Evolutionary conservation across 257 asterid genomes (phyloP).

Genomic region (Jaltomata sinuosa): DNA sequence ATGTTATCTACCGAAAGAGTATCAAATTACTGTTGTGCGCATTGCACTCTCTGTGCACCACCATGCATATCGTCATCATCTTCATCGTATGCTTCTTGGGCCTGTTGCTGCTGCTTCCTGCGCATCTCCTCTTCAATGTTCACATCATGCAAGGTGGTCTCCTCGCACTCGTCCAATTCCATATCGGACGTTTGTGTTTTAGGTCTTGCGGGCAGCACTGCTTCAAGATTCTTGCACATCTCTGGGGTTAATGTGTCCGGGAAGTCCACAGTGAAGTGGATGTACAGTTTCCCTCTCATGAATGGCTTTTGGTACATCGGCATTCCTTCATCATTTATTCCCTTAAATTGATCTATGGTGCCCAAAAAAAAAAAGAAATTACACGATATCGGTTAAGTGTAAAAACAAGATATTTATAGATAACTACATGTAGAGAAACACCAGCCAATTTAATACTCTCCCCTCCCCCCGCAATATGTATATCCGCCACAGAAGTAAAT

Average conservation of each 20-base stretch:
- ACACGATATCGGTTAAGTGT: not conserved
- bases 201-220: conserved; percentile 13
- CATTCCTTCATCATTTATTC: conserved; percentile 23
- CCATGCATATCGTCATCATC: conserved; percentile 15
- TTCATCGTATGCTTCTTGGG: conserved; percentile 13
- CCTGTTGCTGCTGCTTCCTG: conserved; percentile 14
- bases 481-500: not conserved
- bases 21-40: conserved; percentile 9
- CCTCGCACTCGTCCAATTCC: conserved; percentile 22
- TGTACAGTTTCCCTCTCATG: conserved; percentile 24
- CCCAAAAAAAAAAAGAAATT: not conserved
- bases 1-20: not conserved
- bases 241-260: conserved; percentile 11
- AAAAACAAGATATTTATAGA: not conserved
- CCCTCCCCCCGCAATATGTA: not conserved
- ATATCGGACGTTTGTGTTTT: not conserved
- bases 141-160: conserved; percentile 19
- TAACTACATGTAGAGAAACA: not conserved
- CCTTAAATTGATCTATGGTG: conserved; percentile 15
- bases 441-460: not conserved
- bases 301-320: conserved; percentile 20
- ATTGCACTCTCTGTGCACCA: conserved; percentile 15
- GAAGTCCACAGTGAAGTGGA: conserved; percentile 19
- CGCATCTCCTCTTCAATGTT: conserved; percentile 25
- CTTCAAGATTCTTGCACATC: conserved; percentile 16